Percentiles rank a stretch among this genome's conserved stretches.
These are phyloP conservation scores for Luffa aegyptiaca DNA, from an alignment of 306 rosid species.

Conservation along the genomic window DNA sequence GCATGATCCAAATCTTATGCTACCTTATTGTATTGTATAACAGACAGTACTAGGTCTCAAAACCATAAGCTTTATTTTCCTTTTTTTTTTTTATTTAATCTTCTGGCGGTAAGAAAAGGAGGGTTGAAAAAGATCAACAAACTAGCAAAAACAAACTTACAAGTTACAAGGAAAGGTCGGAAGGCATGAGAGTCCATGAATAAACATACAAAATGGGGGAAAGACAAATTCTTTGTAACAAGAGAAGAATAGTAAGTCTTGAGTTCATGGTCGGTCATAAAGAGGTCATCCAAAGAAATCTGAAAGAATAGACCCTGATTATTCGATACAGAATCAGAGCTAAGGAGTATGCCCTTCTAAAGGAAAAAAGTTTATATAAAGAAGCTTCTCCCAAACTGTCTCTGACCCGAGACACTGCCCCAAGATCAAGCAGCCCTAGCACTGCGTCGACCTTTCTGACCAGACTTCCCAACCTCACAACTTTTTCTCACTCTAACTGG, in stretches of 20 bases:
- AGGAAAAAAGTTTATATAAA: not conserved
- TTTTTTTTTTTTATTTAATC: no score
- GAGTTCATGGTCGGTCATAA: not conserved
- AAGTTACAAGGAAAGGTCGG: not conserved
- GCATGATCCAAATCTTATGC: not conserved
- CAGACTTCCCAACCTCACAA: no score
- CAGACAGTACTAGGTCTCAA: not conserved
- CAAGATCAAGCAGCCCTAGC: not conserved
- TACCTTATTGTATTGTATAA: not conserved
- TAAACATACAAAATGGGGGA: not conserved
- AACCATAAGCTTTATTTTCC: not conserved
- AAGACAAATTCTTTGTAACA: not conserved
- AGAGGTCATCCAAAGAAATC: not conserved
- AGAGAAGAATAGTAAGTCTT: not conserved
- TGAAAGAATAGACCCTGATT: not conserved
- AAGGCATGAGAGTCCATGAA: not conserved
- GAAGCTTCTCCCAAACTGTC: not conserved
- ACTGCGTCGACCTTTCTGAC: not conserved
- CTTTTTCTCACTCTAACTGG: not conserved
- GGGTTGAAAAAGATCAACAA: not conserved
- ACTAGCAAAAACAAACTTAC: not conserved
- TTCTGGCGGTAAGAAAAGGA: no score
- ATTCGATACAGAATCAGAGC: not conserved
- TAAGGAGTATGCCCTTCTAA: not conserved
- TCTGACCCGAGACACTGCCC: not conserved